phyloP scores from a whole-genome alignment of 352 stramenopile species.

The Phytophthora gonapodyides region DNA sequence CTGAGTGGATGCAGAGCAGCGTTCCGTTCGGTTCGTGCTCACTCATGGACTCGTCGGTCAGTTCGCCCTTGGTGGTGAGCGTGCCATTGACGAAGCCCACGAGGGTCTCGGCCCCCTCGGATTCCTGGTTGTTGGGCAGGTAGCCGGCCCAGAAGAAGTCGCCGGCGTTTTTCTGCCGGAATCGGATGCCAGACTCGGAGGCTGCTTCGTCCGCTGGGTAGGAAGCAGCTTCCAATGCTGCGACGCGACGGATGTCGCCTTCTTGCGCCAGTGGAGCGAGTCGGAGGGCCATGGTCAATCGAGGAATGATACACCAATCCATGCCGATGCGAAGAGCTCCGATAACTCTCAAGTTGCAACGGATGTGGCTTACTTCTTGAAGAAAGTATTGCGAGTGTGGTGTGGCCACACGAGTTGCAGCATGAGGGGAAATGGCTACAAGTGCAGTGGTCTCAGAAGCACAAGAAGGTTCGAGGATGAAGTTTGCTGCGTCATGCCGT shows the following conservation, averaged over 20 bases:
- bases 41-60: slow-evolving; percentile 78
- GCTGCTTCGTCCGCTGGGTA: slow-evolving; percentile 90
- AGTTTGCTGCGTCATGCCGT: background rate
- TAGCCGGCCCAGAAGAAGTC: slow-evolving; percentile 65
- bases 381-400: too few relatives aligned
- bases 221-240: slow-evolving; percentile 56
- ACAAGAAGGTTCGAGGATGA: too few relatives aligned
- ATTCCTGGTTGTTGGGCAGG: slow-evolving; percentile 21
- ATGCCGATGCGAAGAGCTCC: slow-evolving; percentile 7
- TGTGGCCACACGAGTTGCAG: too few relatives aligned
- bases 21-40: slow-evolving; percentile 72
- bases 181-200: slow-evolving; percentile 76
- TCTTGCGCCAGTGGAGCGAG: slow-evolving; percentile 25
- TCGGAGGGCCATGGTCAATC: slow-evolving; percentile 23
- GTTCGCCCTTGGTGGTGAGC: slow-evolving; percentile 49
- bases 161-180: slow-evolving; percentile 81
- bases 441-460: too few relatives aligned
- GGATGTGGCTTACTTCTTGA: too few relatives aligned
- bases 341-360: background rate
- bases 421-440: too few relatives aligned
- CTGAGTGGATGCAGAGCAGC: slow-evolving; percentile 90
- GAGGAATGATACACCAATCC: slow-evolving; percentile 22
- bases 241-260: slow-evolving; percentile 47
- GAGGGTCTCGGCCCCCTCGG: slow-evolving; percentile 33
- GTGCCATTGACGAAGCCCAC: slow-evolving; percentile 92